phyloP scores from a whole-genome alignment of 2,329 filamentous ascomycete genomes.

The Epichloe sibirici region DNA sequence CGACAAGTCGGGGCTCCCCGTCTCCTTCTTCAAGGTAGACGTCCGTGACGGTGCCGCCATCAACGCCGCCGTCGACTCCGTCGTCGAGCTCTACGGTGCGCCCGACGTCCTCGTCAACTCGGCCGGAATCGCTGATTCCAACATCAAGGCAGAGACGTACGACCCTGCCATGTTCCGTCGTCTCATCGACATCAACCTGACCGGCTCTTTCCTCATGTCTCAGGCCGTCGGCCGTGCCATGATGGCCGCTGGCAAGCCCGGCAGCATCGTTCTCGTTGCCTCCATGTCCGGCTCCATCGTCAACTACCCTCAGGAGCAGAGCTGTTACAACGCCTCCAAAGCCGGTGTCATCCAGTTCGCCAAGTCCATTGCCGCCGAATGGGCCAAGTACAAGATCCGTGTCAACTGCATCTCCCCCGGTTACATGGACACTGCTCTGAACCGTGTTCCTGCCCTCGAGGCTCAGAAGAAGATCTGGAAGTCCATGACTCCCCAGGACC shows the following conservation, averaged over 20 bases:
- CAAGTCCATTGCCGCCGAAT: constrained; percentile 73
- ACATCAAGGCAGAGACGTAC: constrained; percentile 72
- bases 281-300: constrained; percentile 76
- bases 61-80: constrained; percentile 53
- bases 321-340: constrained; percentile 76
- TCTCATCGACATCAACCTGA: constrained; percentile 73
- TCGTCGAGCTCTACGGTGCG: constrained; percentile 53
- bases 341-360: constrained; percentile 66
- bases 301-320: constrained; percentile 78
- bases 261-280: constrained; percentile 63
- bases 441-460: constrained; percentile 65
- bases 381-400: constrained; percentile 69
- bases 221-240: constrained; percentile 61
- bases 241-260: constrained; percentile 59
- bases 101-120: constrained; percentile 70
- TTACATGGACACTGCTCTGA: constrained; percentile 77
- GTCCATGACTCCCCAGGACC: constrained; percentile 58
- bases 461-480: constrained; percentile 77
- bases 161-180: constrained; percentile 65
- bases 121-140: constrained; percentile 71
- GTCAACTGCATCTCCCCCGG: constrained; percentile 78
- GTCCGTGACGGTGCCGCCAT: constrained; percentile 61
- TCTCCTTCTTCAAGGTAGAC: constrained; percentile 68
- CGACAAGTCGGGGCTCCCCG: constrained; percentile 58
- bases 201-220: constrained; percentile 64